Evolutionary conservation across 495 filamentous ascomycete genomes (phyloP), one percentile per base, ranked within the genome.

Genomic region (Jackrogersella minutella): DNA sequence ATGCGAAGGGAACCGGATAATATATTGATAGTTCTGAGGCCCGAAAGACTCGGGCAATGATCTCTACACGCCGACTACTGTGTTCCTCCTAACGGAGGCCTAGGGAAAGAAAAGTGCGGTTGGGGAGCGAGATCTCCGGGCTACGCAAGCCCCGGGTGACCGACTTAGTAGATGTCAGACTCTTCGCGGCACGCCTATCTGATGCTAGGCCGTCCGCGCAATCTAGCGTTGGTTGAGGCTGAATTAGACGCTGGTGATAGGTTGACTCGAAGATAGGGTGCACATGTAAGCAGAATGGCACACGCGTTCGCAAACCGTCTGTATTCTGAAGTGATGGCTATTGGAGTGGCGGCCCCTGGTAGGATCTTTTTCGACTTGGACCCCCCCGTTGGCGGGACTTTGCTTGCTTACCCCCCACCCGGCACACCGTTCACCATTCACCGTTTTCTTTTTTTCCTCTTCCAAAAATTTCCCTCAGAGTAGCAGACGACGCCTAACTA

Each of bases 141-240:
- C 13, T 17, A 9, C 54, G 47, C 54, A 47, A 58, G 26, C 24
- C n/a, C 37, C 52, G 52, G n/a, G 36, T 3, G 19, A 8, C 52
- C 52, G 52, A 43, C 34, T 49, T 49, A 49, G 17, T 24, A 46
- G 21, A 26, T 46, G 41, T 46, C 9, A 46, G 41, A 41, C 24
- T 46, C 24, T 46, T 46, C 1, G n/a, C 10, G 22, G 26, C 5
- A 49, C 44, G 26, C 2, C 43, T 47, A 47, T 47, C 44, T 49
- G 24, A 49, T 17, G 44, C 26, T 11, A 46, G 41, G 41, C 10
- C n/a, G 41, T 49, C 44, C 44, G 44, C 44, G 44, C 44, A 49
- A 49, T 49, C 26, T 49, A 49, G 26, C n/a, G 17, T 31, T 5
- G 8, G 10, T 31, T 49, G 44, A 49, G 44, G 44, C 44, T 49